Base-by-base conservation (phyloP, 768 basidiomycete genomes). In the Tulasnella calospora region DNA sequence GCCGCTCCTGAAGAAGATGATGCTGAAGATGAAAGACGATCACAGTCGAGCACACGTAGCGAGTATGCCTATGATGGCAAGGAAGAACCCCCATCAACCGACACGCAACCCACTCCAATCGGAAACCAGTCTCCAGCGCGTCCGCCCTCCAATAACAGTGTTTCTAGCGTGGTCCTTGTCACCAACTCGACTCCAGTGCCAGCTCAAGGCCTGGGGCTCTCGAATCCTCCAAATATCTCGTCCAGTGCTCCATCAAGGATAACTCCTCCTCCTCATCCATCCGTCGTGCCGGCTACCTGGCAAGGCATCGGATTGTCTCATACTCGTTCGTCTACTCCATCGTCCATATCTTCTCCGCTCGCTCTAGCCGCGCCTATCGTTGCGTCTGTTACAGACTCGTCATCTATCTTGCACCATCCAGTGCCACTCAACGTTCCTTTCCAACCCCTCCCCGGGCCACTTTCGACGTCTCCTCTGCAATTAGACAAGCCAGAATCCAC, bases 311-410 rank as follows among this genome's bases (percentile, higher is more conserved):
- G 81, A 12, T 88, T 78, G 51, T 73, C 71, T 36, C 80, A 80
- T 67, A 81, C 80, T 12, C 80, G 94, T 72, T 94, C 94, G 9
- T 95, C 94, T 13, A 95, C 94, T 0, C 94, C 94, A 21, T 95
- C 94, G 2, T 95, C 94, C 23, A 89, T 94, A 74, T 94, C 94
- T 33, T 95, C 94, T 17, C 94, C 94, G 77, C 87, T 95, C 57
- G 94, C 94, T 36, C 87, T 94, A 40, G 94, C 94, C 8, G 92
- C 90, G 40, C 94, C 94, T 12, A 95, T 95, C 80, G 88, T 93
- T 67, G 93, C 94, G 8, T 87, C 92, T n/a, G 27, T 12, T 5
- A 19, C 47, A 33, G 46, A 33, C 30, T 80, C 79, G 79, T 67
- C 76, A 27, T n/a, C 41, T 30, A 47, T 61, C 23, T 40, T 78